Evolutionary conservation across 108 stramenopile species (phyloP).

Genomic region (Halocafeteria seosinensis): DNA sequence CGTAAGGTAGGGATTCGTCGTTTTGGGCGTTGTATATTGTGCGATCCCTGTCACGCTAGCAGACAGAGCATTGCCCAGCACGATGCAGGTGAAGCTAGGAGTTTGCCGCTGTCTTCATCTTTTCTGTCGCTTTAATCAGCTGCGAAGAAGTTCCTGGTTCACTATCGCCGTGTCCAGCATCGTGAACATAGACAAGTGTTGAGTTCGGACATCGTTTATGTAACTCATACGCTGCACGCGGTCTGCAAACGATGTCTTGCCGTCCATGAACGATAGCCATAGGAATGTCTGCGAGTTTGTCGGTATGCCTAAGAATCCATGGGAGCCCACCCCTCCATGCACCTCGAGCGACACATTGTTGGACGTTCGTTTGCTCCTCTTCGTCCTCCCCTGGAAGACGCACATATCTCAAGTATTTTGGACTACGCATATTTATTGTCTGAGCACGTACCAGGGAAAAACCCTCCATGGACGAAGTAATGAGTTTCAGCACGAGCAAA

Average conservation of each 20-base stretch:
- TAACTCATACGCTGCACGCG: slow-evolving; percentile 14
- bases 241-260: slow-evolving; percentile 22
- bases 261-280: slow-evolving; percentile 21
- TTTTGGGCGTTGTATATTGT: too few relatives aligned
- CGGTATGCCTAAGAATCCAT: neutral
- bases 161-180: slow-evolving; percentile 1
- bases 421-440: neutral
- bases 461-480: slow-evolving; percentile 27
- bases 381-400: slow-evolving; percentile 4
- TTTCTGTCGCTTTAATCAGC: slow-evolving; percentile 10
- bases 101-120: neutral
- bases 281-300: slow-evolving; percentile 17
- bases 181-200: neutral
- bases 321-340: neutral
- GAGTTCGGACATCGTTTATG: slow-evolving; percentile 2
- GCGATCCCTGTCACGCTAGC: too few relatives aligned
- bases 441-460: slow-evolving; percentile 2
- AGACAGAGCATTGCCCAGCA: too few relatives aligned
- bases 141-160: neutral
- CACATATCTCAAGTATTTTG: slow-evolving; percentile 3
- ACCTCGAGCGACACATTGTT: too few relatives aligned
- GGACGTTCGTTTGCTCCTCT: neutral
- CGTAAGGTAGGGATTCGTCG: too few relatives aligned
- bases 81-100: too few relatives aligned
- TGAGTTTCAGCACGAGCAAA: slow-evolving; percentile 25